These are phyloP conservation scores for Cymodocea nodosa DNA, from an alignment of 116 monocot species.

Conservation along the genomic window DNA sequence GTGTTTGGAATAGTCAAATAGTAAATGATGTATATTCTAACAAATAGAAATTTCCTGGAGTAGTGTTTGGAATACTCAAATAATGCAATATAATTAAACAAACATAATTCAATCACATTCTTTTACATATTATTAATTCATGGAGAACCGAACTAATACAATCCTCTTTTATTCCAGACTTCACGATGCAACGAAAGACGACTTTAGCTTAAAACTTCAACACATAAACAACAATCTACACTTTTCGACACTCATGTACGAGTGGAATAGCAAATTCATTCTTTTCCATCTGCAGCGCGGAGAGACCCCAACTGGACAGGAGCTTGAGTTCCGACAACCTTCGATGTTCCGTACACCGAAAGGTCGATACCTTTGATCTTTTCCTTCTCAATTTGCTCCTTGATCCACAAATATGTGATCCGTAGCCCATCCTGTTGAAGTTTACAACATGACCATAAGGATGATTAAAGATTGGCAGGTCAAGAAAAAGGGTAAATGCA, in stretches of 20 bases:
- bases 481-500: too few relatives aligned
- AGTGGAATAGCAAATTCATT: conserved; percentile 17
- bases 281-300: conserved; percentile 94
- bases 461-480: background rate
- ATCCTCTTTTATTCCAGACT: too few relatives aligned
- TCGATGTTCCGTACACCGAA: conserved; percentile 76
- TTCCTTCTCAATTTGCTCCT: conserved; percentile 91
- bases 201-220: too few relatives aligned
- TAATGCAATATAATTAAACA: too few relatives aligned
- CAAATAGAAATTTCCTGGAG: too few relatives aligned
- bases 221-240: background rate
- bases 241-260: background rate
- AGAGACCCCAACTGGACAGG: conserved; percentile 94
- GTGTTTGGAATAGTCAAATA: too few relatives aligned
- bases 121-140: too few relatives aligned
- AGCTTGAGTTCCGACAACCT: conserved; percentile 91
- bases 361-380: conserved; percentile 55
- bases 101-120: too few relatives aligned
- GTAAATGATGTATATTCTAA: too few relatives aligned
- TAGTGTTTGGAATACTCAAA: too few relatives aligned
- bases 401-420: conserved; percentile 94
- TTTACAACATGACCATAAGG: background rate
- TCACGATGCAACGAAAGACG: too few relatives aligned
- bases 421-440: conserved; percentile 68
- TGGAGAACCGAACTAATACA: too few relatives aligned